These are phyloP conservation scores for Strobilomyces dryophilus DNA, from an alignment of 768 basidiomycete genomes.

Conservation along the genomic window DNA sequence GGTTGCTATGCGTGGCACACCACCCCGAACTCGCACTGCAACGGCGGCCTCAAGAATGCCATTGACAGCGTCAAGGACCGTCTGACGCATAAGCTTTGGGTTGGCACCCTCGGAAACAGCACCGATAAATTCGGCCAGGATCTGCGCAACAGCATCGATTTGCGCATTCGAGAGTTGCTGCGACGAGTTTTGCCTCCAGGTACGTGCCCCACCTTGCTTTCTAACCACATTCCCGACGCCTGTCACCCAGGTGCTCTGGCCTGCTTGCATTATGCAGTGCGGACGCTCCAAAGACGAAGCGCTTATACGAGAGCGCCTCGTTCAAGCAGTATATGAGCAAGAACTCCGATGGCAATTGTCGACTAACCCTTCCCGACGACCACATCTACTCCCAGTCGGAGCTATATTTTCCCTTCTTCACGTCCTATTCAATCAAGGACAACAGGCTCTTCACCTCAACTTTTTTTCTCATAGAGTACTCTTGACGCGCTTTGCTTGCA, in stretches of 20 bases:
- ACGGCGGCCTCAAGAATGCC: conserved; percentile 85
- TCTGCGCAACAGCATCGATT: conserved; percentile 53
- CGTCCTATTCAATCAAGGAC: too few relatives aligned
- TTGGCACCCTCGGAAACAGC: conserved; percentile 71
- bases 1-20: conserved; percentile 39
- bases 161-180: conserved; percentile 68
- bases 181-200: conserved; percentile 85
- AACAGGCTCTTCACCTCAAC: too few relatives aligned
- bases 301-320: conserved; percentile 73
- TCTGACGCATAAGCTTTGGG: conserved; percentile 51
- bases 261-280: conserved; percentile 79
- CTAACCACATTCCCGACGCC: conserved; percentile 15
- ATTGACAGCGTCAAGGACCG: conserved; percentile 61
- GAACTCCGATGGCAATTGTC: too few relatives aligned
- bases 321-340: conserved; percentile 86
- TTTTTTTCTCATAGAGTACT: too few relatives aligned
- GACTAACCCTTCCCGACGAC: too few relatives aligned
- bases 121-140: conserved; percentile 62
- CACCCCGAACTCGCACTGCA: conserved; percentile 67
- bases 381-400: too few relatives aligned
- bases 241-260: conserved; percentile 64
- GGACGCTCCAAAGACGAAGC: conserved; percentile 80
- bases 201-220: conserved; percentile 27
- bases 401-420: too few relatives aligned
- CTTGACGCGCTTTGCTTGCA: too few relatives aligned